A percentile compares a stretch with the other conserved stretches of the same genome.
phyloP scores from a whole-genome alignment of 176 grass and related monocot genomes.

The Microstegium vimineum region DNA sequence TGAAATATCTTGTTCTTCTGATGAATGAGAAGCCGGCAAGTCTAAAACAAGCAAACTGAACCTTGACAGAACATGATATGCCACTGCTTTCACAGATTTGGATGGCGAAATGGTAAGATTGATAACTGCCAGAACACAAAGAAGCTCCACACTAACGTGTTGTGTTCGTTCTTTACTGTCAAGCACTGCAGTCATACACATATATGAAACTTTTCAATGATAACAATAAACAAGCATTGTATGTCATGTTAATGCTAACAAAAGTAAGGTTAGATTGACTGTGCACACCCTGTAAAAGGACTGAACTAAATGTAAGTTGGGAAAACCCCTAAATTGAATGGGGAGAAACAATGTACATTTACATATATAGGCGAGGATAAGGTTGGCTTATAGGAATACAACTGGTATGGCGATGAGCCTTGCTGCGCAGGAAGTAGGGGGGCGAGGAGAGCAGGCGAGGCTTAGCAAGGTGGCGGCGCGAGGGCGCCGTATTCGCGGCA shows the following conservation, averaged over 20 bases:
- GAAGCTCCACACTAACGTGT: slow-evolving; percentile 56
- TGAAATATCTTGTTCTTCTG: slow-evolving; percentile 39
- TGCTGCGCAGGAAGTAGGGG: too few relatives aligned
- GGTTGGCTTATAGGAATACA: too few relatives aligned
- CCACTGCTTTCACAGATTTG: slow-evolving; percentile 67
- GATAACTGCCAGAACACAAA: slow-evolving; percentile 70
- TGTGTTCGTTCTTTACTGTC: slow-evolving; percentile 33
- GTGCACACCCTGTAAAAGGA: neutral
- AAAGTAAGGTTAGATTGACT: neutral
- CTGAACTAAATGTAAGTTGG: too few relatives aligned
- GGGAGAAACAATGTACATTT: too few relatives aligned
- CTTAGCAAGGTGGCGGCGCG: too few relatives aligned
- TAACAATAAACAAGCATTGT: slow-evolving; percentile 2
- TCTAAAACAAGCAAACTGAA: slow-evolving; percentile 49
- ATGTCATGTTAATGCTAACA: neutral
- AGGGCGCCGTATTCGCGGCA: too few relatives aligned
- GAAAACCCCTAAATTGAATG: too few relatives aligned
- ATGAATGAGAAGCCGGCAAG: slow-evolving; percentile 35
- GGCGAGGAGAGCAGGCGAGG: too few relatives aligned
- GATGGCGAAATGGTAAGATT: slow-evolving; percentile 73
- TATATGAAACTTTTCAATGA: slow-evolving; percentile 14
- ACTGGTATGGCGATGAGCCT: too few relatives aligned
- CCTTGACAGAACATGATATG: slow-evolving; percentile 67
- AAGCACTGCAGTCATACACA: slow-evolving; percentile 47
- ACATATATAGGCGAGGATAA: too few relatives aligned